Base-by-base conservation (phyloP, 805 yeast species). In the Candida nonsorbophila region DNA sequence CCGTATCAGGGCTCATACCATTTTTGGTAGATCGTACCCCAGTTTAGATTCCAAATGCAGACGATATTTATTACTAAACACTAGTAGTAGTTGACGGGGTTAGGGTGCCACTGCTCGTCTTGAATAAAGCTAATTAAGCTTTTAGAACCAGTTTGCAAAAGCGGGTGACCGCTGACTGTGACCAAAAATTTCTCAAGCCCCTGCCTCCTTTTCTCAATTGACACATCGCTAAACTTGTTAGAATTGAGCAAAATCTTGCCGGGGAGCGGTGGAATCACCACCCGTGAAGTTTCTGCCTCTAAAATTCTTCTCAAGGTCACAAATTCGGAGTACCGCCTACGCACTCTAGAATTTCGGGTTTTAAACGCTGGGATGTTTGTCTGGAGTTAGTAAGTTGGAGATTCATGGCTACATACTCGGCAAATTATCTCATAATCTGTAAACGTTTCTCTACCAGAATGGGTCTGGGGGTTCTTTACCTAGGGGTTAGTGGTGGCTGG, bases 381-480 rank as follows among this genome's bases (percentile, higher is more conserved):
- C 41, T 38, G 14, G 13, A 10, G 40, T 38, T 29, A 38, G 40
- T 38, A 35, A 6, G 10, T 18, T 18, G 10, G 7, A 7, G 10
- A 63, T 69, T 18, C 20, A 18, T 7, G 10, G 15, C 22, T 30
- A 38, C 42, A 30, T 38, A 38, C 42, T 30, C 87, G 69, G 53
- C 96, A 86, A 6, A 83, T 67, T 14, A 90, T 76, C 55, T 88
- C 97, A 55, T 90, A 90, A 56, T 90, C 97, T 7, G 97, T 90
- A 53, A 69, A 90, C 78, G 79, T 76, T 16, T 76, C 71, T 18
- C 77, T 58, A 14, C 81, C 72, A 33, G 60, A 57, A 1, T 84
- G 94, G 0, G 94, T 85, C 38, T 76, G 74, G 7, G 95, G 94
- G 50, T 79, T 79, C 16, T 72, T 64, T 11, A 39, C 40, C 28